Conservation (phyloP, 2,329 filamentous ascomycete species). For the Aspergillus pseudoglaucus region DNA sequence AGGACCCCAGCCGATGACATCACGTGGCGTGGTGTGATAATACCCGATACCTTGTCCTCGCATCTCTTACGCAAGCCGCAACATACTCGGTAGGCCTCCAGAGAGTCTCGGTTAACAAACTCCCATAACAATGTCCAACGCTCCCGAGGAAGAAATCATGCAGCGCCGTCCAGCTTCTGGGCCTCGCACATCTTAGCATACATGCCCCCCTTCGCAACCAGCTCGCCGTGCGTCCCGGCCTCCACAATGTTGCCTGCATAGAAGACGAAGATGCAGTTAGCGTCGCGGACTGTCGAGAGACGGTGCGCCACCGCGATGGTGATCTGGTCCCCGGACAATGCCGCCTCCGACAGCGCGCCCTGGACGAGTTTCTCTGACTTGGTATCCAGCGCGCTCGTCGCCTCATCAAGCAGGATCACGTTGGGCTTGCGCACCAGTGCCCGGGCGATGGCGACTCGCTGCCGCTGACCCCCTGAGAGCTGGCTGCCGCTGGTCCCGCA, state of each 20-base stretch:
- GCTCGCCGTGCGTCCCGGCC: conserved; percentile 33
- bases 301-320: conserved; percentile 24
- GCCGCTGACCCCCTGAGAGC: conserved; percentile 50
- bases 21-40: too few relatives aligned
- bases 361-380: conserved; percentile 40
- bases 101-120: neutral
- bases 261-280: conserved; percentile 69
- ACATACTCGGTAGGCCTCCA: neutral
- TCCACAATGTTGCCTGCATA: conserved; percentile 36
- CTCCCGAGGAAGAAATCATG: neutral
- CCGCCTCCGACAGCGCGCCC: conserved; percentile 12
- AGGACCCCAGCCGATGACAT: too few relatives aligned
- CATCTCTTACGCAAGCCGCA: too few relatives aligned
- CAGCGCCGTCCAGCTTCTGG: conserved; percentile 34
- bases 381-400: conserved; percentile 48
- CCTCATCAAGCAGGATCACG: conserved; percentile 49
- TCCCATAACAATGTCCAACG: neutral
- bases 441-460: conserved; percentile 49
- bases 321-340: conserved; percentile 20
- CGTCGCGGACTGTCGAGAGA: conserved; percentile 32
- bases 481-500: conserved; percentile 48
- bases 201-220: conserved; percentile 27
- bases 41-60: too few relatives aligned
- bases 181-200: conserved; percentile 40
- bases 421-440: conserved; percentile 45